phyloP scores from a whole-genome alignment of 2,329 filamentous ascomycete species.

The Colletotrichum sp. region DNA sequence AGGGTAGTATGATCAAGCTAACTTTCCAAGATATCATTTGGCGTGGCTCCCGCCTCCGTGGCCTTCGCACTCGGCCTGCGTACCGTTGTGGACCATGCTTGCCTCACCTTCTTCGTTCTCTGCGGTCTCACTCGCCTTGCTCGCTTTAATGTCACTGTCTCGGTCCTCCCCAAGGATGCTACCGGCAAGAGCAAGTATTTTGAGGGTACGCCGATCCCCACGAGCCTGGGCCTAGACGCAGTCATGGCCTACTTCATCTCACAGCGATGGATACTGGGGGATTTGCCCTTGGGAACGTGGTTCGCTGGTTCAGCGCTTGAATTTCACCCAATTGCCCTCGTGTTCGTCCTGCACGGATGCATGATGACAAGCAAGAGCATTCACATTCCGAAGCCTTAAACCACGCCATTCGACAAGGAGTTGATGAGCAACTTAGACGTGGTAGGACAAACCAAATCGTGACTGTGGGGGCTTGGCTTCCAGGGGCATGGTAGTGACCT shows the following conservation, averaged over 20 bases:
- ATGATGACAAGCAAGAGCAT: slow-evolving; percentile 96
- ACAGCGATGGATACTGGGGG: slow-evolving; percentile 78
- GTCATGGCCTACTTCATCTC: slow-evolving; percentile 91
- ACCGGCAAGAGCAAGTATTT: slow-evolving; percentile 94
- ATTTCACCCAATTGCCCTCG: slow-evolving; percentile 79
- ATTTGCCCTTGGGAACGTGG: slow-evolving; percentile 78
- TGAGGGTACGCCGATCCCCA: slow-evolving; percentile 95
- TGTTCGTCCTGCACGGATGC: slow-evolving; percentile 90
- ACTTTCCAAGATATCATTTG: slow-evolving; percentile 84
- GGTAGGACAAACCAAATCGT: neutral
- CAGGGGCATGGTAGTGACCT: neutral
- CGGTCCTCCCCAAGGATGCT: slow-evolving; percentile 87
- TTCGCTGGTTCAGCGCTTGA: slow-evolving; percentile 73
- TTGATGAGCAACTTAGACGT: neutral
- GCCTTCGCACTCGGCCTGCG: slow-evolving; percentile 91
- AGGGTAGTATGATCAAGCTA: neutral
- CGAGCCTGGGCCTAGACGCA: slow-evolving; percentile 78
- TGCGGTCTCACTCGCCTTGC: slow-evolving; percentile 92
- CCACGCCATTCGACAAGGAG: neutral
- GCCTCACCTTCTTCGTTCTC: slow-evolving; percentile 87
- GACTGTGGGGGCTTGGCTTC: neutral
- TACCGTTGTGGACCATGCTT: slow-evolving; percentile 80
- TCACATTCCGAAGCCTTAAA: slow-evolving; percentile 86
- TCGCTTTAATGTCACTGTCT: slow-evolving; percentile 96
- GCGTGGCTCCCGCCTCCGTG: slow-evolving; percentile 83